Evolutionary conservation across 176 grass and related monocot species (phyloP).

Genomic region (Avena sativa): DNA sequence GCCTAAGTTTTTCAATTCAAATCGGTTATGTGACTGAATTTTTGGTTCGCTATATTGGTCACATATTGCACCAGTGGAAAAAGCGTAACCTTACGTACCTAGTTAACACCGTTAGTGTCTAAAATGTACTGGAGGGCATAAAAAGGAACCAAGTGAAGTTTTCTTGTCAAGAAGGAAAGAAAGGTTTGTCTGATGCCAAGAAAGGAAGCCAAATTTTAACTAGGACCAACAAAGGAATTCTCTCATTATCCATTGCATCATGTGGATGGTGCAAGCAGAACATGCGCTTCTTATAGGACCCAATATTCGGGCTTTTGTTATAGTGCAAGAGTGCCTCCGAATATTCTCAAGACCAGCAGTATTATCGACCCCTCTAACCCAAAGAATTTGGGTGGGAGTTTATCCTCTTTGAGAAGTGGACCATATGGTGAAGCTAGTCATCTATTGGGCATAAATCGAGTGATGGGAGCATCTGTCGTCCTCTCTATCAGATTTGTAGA

Average conservation of each 20-base stretch:
- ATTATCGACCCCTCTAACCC: neutral
- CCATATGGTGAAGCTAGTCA: constrained; percentile 22
- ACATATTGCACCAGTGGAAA: too few relatives aligned
- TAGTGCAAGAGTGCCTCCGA: constrained; percentile 45
- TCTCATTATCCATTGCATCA: neutral
- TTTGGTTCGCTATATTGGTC: too few relatives aligned
- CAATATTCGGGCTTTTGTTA: constrained; percentile 9
- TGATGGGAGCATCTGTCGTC: constrained; percentile 61
- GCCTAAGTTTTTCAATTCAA: too few relatives aligned
- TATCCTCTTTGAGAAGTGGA: constrained; percentile 45
- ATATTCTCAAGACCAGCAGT: constrained; percentile 47
- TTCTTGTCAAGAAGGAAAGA: too few relatives aligned
- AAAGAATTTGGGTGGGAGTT: constrained; percentile 43
- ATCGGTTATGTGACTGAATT: too few relatives aligned
- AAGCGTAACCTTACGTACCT: too few relatives aligned
- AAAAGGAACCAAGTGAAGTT: too few relatives aligned
- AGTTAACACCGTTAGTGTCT: too few relatives aligned
- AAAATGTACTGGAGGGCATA: too few relatives aligned
- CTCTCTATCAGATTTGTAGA: constrained; percentile 70
- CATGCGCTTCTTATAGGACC: constrained; percentile 40
- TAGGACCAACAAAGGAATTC: too few relatives aligned
- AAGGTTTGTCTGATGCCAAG: too few relatives aligned
- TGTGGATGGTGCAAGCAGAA: constrained; percentile 35
- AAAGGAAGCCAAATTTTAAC: too few relatives aligned
- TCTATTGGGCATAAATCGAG: constrained; percentile 55